Evolutionary conservation across 306 rosid genomes (phyloP), one percentile per base, ranked within the genome.

Genomic region (Glycine tomentella): DNA sequence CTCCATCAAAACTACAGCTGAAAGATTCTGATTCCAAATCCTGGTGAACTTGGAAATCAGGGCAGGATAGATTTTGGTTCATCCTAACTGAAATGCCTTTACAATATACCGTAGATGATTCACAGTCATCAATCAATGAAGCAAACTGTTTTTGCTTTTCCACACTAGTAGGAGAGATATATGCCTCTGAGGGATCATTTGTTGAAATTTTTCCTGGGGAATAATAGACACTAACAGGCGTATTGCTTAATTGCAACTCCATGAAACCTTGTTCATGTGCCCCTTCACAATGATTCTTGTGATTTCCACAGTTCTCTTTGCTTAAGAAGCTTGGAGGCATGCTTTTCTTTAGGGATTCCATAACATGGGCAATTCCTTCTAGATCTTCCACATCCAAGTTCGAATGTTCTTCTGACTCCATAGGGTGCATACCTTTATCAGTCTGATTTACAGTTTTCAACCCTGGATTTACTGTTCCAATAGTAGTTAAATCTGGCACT

Each of bases 21-120:
- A n/a, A 73, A 76, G 74, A 70, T 38, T 83, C 77, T 62, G 40
- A 48, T 61, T 82, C 81, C 64, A 64, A 68, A 45, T 81, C 85
- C 45, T 36, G 55, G 9, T 75, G 82, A 76, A 40, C 33, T 61
- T 78, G 74, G 78, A 58, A 25, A 70, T 61, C 80, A 64, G 52
- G 72, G 52, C 55, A 53, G 59, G 80, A 40, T 17, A 53, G 45
- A 55, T 38, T 76, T 69, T 56, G 77, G 82, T 51, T 72, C 82
- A 36, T 58, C 62, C 44, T 66, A 52, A 59, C 66, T 10, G 84
- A 33, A 53, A 49, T 74, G n/a, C 17, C 74, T 58, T 59, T 81
- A 57, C 78, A 8, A 75, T 31, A 51, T 59, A 84, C 51, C 71
- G 8, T 61, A 67, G 40, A 17, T 46, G 76, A 49, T 33, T 79